Evolutionary conservation across 495 filamentous ascomycete genomes (phyloP).

Genomic region (Neurospora sp.): DNA sequence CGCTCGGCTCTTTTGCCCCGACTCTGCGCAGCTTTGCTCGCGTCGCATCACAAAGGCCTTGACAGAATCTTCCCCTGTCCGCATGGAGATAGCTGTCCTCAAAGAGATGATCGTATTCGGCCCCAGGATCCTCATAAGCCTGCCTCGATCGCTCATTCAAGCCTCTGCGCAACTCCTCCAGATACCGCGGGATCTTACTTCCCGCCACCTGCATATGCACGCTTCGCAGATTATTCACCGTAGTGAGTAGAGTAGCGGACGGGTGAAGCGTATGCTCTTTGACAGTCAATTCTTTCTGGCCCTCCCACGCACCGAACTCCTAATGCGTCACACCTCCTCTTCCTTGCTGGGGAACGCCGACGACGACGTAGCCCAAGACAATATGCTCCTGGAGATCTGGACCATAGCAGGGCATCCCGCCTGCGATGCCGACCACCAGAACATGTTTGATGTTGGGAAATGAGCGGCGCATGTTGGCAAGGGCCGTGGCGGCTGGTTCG

Average conservation of each 20-base stretch:
- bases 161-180: not conserved
- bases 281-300: not conserved
- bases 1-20: too few species aligned
- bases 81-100: too few species aligned
- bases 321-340: slow-evolving; percentile 19
- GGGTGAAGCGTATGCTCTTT: slow-evolving; percentile 13
- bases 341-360: slow-evolving; percentile 6
- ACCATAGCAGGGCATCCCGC: slow-evolving; percentile 16
- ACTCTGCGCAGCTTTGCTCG: too few species aligned
- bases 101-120: not conserved
- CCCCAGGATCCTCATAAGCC: not conserved
- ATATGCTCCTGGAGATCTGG: slow-evolving; percentile 23
- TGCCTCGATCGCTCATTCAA: not conserved
- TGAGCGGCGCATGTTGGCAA: slow-evolving; percentile 21
- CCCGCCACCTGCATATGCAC: slow-evolving; percentile 5
- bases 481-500: too few species aligned
- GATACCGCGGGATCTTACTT: slow-evolving; percentile 10
- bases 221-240: slow-evolving; percentile 7
- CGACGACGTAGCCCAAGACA: slow-evolving; percentile 16
- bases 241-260: slow-evolving; percentile 12
- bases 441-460: slow-evolving; percentile 31
- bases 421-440: slow-evolving; percentile 43
- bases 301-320: slow-evolving; percentile 10
- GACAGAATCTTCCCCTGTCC: too few species aligned
- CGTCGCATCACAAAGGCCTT: too few species aligned